phyloP scores from a whole-genome alignment of 768 basidiomycete species.

The Leccinum subgranulosum region DNA sequence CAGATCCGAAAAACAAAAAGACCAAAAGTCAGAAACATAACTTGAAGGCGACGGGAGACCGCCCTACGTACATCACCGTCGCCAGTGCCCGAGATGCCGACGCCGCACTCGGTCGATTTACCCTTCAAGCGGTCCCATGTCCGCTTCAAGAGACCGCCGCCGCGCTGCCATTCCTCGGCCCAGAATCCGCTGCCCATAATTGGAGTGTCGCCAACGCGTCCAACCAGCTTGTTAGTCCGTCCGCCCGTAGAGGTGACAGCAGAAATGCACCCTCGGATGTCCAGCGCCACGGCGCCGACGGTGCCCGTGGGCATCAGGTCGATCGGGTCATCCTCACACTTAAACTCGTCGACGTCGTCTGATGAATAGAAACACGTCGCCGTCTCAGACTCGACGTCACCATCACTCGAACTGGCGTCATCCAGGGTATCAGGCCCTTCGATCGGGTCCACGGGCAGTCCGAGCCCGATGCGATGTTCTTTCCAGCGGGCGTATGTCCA shows the following conservation, averaged over 20 bases:
- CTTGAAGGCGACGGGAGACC: background rate
- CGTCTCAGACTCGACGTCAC: constrained; percentile 11
- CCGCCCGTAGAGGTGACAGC: constrained; percentile 82
- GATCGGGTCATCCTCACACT: constrained; percentile 29
- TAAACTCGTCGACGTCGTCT: background rate
- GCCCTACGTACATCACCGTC: constrained; percentile 81
- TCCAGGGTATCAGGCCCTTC: constrained; percentile 28
- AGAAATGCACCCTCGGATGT: constrained; percentile 69
- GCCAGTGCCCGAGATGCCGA: constrained; percentile 83
- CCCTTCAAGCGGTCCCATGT: constrained; percentile 41
- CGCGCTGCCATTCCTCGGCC: constrained; percentile 72
- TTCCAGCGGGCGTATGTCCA: constrained; percentile 73
- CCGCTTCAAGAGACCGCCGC: constrained; percentile 29
- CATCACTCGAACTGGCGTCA: background rate
- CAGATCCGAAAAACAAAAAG: background rate
- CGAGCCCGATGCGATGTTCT: constrained; percentile 71
- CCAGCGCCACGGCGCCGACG: constrained; percentile 82
- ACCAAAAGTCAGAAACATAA: background rate
- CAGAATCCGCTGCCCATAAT: constrained; percentile 24
- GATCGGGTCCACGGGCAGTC: constrained; percentile 64
- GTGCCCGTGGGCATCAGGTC: constrained; percentile 73
- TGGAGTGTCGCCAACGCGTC: constrained; percentile 82
- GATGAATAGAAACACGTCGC: constrained; percentile 17
- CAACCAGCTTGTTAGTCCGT: constrained; percentile 77
- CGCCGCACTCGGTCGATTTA: constrained; percentile 36